Evolutionary conservation across 192 early-diverging fungal species (phyloP).

Genomic region (Backusella sp.): DNA sequence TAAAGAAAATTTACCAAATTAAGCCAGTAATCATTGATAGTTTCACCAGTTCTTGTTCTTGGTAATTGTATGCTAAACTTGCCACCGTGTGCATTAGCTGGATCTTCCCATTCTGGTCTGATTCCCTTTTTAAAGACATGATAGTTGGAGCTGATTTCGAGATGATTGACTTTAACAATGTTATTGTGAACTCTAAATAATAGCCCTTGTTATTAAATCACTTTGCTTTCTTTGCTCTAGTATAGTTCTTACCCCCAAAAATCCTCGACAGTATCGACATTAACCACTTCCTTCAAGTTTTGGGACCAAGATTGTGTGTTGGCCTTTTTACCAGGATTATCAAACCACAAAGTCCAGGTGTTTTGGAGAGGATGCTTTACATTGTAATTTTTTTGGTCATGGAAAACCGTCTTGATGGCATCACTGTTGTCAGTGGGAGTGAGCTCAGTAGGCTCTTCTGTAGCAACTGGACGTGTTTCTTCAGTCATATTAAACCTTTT

Average conservation of each 20-base stretch:
- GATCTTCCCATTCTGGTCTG: constrained; percentile 95
- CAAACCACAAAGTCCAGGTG: constrained; percentile 95
- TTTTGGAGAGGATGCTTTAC: constrained; percentile 89
- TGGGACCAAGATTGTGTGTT: constrained; percentile 79
- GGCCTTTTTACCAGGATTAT: constrained; percentile 80
- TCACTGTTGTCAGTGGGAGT: constrained; percentile 10
- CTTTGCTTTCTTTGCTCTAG: background rate
- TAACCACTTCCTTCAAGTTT: constrained; percentile 87
- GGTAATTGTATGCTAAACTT: constrained; percentile 85
- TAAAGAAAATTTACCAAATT: constrained; percentile 53
- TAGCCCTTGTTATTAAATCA: background rate
- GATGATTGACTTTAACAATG: constrained; percentile 69
- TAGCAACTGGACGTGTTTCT: constrained; percentile 14
- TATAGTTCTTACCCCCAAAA: constrained; percentile 81
- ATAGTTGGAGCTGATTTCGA: constrained; percentile 84
- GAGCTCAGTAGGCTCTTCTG: constrained; percentile 6
- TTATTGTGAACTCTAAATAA: constrained; percentile 69
- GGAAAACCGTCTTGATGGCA: constrained; percentile 52
- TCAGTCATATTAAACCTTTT: constrained; percentile 13
- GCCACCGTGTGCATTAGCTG: constrained; percentile 85
- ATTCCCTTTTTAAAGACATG: constrained; percentile 93
- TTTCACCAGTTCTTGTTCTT: constrained; percentile 64
- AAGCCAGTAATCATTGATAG: constrained; percentile 85
- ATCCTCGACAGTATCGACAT: constrained; percentile 92
- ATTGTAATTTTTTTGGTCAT: constrained; percentile 68